These are phyloP conservation scores for Xylaria polymorpha DNA, from an alignment of 2,329 filamentous ascomycete species.

Conservation along the genomic window DNA sequence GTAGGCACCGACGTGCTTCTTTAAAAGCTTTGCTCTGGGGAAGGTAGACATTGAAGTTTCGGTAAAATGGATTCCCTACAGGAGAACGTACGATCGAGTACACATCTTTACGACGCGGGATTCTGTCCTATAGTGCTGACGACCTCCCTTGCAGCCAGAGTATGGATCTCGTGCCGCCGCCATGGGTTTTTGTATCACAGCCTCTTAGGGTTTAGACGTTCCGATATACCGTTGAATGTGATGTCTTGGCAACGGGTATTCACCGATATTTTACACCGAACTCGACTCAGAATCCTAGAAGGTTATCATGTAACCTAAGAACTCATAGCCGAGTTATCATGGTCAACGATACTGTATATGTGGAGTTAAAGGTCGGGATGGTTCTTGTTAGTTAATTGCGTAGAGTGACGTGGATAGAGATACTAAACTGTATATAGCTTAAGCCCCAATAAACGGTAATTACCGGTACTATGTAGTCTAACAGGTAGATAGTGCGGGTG, in stretches of 20 bases:
- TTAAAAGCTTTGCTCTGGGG: neutral
- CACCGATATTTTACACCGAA: constrained; percentile 16
- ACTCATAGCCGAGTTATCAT: neutral
- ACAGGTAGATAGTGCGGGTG: no score
- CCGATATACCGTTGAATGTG: neutral
- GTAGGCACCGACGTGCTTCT: neutral
- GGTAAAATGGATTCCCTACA: neutral
- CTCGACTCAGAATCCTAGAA: constrained; percentile 1
- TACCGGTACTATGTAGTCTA: neutral
- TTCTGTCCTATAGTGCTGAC: neutral
- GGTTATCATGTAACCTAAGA: constrained; percentile 2
- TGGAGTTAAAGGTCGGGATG: constrained; percentile 16
- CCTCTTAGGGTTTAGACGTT: constrained; percentile 18
- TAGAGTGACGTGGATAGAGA: constrained; percentile 12
- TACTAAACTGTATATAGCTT: constrained; percentile 12
- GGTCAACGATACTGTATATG: constrained; percentile 1
- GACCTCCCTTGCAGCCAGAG: neutral
- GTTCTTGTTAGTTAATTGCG: constrained; percentile 4
- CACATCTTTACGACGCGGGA: neutral
- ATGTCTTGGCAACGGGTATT: constrained; percentile 9
- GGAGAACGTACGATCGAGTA: neutral
- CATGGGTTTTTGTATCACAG: constrained; percentile 3
- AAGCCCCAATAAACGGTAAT: neutral
- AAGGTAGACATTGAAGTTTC: neutral
- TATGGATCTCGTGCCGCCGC: neutral